Evolutionary conservation across 176 grass and related monocot genomes (phyloP).

Genomic region (Hordeum marinum): DNA sequence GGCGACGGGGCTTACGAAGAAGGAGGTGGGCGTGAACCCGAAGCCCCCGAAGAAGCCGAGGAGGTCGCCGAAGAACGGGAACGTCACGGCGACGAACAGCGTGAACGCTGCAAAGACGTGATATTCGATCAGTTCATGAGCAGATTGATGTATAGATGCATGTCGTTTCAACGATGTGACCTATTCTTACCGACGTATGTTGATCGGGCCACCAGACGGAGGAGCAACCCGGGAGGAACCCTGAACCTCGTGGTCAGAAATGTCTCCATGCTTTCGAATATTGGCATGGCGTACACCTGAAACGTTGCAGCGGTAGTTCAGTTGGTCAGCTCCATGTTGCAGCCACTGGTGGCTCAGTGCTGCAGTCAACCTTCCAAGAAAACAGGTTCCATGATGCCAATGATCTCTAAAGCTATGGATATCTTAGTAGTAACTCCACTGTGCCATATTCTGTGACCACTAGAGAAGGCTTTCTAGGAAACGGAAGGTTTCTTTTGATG

Average conservation of each 20-base stretch:
- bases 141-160: background rate
- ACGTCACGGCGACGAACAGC: constrained; percentile 64
- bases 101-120: constrained; percentile 39
- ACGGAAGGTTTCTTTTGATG: background rate
- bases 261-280: constrained; percentile 61
- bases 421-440: background rate
- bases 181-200: constrained; percentile 52
- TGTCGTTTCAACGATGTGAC: background rate
- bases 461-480: background rate
- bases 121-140: background rate
- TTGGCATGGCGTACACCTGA: constrained; percentile 68
- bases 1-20: constrained; percentile 49
- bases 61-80: constrained; percentile 81
- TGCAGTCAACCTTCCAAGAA: constrained; percentile 9
- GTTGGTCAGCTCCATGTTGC: background rate
- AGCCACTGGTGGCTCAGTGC: background rate
- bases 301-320: background rate
- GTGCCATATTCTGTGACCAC: background rate
- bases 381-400: background rate
- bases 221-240: constrained; percentile 34
- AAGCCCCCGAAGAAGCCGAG: constrained; percentile 87
- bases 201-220: constrained; percentile 57
- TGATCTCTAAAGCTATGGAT: background rate
- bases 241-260: constrained; percentile 49
- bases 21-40: constrained; percentile 76